phyloP scores from a whole-genome alignment of 805 yeast species.

The Wickerhamiella spandovensis region DNA sequence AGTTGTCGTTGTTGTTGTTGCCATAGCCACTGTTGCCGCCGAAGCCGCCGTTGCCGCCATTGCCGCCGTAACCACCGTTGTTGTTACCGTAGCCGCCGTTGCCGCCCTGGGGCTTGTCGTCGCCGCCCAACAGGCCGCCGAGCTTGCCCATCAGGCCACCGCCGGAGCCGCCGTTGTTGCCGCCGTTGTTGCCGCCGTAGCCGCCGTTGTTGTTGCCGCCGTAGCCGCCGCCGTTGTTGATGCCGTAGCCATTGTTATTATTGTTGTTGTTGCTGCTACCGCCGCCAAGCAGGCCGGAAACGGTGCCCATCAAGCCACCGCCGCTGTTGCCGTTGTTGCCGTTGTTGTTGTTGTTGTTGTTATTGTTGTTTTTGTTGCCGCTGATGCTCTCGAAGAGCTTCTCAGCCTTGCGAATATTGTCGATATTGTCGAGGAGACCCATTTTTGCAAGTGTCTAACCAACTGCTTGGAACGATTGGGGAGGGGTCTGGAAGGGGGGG shows the following conservation, averaged over 20 bases:
- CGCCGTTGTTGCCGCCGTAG: constrained; percentile 18
- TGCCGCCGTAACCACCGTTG: constrained; percentile 12
- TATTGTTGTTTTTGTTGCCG: constrained; percentile 7
- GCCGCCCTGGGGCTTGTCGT: constrained; percentile 13
- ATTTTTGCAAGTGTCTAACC: too few species aligned
- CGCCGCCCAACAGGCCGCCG: constrained; percentile 9
- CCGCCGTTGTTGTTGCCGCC: constrained; percentile 4
- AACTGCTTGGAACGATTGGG: too few species aligned
- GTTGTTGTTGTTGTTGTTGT: constrained; percentile 13
- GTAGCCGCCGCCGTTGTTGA: constrained; percentile 14
- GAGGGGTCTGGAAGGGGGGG: neutral
- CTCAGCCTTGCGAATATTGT: neutral
- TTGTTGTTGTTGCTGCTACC: neutral
- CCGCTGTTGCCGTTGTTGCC: constrained; percentile 10
- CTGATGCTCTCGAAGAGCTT: neutral
- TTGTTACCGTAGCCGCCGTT: constrained; percentile 18
- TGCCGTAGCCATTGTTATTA: constrained; percentile 7
- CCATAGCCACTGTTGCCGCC: constrained; percentile 5
- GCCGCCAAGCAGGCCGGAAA: neutral
- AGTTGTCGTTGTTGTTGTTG: constrained; percentile 8
- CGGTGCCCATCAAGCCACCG: neutral
- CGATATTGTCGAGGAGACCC: neutral
- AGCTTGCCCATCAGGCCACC: constrained; percentile 5
- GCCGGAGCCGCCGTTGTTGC: neutral
- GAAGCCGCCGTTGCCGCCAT: neutral